Base-by-base conservation (phyloP, 257 asterid species). In the Euphrasia confusa region DNA sequence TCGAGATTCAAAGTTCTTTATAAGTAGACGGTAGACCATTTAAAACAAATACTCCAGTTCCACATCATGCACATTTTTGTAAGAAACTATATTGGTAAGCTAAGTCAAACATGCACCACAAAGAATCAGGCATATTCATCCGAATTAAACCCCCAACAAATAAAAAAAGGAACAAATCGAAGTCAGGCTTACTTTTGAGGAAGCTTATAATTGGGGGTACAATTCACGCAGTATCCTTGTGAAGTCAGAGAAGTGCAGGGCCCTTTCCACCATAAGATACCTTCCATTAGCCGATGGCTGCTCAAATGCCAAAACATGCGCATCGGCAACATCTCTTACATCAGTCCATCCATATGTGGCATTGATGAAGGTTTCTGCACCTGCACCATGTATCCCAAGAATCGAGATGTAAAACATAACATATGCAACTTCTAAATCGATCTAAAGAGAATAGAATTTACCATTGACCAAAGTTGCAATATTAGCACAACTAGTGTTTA, bases 241-340 rank as follows among this genome's bases (percentile, higher is more conserved):
- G 44, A 74, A 17, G 40, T 79, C 79, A 1, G 84, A 79, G 59
- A 49, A 42, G 74, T 79, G 88, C 28, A 76, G 74, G 49, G 70
- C 67, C 30, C 68, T 74, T 66, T 76, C 84, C 11, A 68, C 79
- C 68, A 78, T 6, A 54, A 75, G 74, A 56, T 81, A 81, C 70
- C 88, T 72, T 32, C 88, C 88, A 60, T 61, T 74, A 47, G 88
- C 87, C 10, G 75, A 63, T 15, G 82, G 84, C 35, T 66, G 77
- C 66, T 81, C 88, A 49, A 78, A 74, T 21, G 80, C 84, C 4
- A 76, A 71, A 64, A 81, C 72, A 65, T 81, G 88, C 21, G 88
- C 84, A 60, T 71, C 65, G 5, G 80, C 84, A 28, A 76, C 84
- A 70, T 81, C 84, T 70, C 70, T 79, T 10, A 81, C 84, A 15